A percentile compares a stretch with the other conserved stretches of the same genome.
These are phyloP conservation scores for Chlamydomonas sp. DNA, from an alignment of 139 green algal species.

Conservation along the genomic window DNA sequence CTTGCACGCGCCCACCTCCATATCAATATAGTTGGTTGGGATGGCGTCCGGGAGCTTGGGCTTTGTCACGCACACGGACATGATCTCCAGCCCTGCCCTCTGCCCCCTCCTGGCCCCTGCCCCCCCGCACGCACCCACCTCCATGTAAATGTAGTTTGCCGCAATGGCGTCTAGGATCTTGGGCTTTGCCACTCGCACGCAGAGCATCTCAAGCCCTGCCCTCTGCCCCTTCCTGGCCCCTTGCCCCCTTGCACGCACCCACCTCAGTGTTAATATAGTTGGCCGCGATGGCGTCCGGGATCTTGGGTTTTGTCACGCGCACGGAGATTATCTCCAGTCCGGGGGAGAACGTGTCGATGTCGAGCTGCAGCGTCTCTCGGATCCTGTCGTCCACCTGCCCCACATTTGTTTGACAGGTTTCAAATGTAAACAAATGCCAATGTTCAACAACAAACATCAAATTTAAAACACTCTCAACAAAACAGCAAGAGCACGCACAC, in stretches of 20 bases:
- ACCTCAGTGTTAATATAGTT: slow-evolving; percentile 46
- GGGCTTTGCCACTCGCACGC: slow-evolving; percentile 51
- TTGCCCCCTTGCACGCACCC: slow-evolving; percentile 24
- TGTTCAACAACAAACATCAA: no score
- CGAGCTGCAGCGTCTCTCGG: slow-evolving; percentile 37
- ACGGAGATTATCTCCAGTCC: slow-evolving; percentile 57
- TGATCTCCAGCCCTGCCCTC: slow-evolving; percentile 54
- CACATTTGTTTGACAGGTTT: no score
- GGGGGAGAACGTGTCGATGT: slow-evolving; percentile 41
- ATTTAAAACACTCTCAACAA: no score
- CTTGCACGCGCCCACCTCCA: slow-evolving; percentile 5
- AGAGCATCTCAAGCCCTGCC: slow-evolving; percentile 51
- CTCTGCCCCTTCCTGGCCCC: slow-evolving; percentile 38
- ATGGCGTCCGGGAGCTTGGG: slow-evolving; percentile 39
- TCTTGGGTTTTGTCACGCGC: slow-evolving; percentile 47
- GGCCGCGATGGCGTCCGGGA: slow-evolving; percentile 34
- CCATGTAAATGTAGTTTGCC: slow-evolving; percentile 46
- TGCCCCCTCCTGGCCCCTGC: no score
- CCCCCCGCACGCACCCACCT: background rate
- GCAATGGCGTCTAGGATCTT: slow-evolving; percentile 35
- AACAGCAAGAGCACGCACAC: no score
- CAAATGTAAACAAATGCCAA: no score
- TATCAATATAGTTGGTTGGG: slow-evolving; percentile 47
- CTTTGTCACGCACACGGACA: slow-evolving; percentile 51
- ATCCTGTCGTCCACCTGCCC: slow-evolving; percentile 39